These are phyloP conservation scores for Pichia paraexigua DNA, from an alignment of 805 yeast species.

Conservation along the genomic window DNA sequence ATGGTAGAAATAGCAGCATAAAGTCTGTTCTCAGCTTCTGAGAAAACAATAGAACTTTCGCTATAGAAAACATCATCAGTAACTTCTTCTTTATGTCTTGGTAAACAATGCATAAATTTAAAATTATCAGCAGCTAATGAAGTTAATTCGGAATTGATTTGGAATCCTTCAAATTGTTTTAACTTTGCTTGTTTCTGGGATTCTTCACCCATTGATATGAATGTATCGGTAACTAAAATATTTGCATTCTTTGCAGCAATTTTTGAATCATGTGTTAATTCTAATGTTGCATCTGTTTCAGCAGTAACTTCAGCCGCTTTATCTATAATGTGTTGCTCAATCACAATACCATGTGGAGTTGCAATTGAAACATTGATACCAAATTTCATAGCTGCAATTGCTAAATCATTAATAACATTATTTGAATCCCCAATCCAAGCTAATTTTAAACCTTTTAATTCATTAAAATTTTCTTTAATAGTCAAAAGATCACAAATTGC, in stretches of 20 bases:
- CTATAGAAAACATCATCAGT: constrained; percentile 88
- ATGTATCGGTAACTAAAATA: constrained; percentile 89
- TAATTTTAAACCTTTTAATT: constrained; percentile 54
- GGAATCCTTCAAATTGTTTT: constrained; percentile 80
- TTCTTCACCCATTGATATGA: constrained; percentile 98
- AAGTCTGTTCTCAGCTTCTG: constrained; percentile 92
- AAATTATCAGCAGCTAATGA: constrained; percentile 58
- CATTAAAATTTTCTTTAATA: constrained; percentile 67
- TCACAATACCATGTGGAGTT: constrained; percentile 69
- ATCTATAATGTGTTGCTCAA: constrained; percentile 45
- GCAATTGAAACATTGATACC: constrained; percentile 82
- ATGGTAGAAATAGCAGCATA: constrained; percentile 94
- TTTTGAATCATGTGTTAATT: constrained; percentile 63
- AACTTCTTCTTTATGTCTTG: constrained; percentile 93
- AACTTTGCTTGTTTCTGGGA: constrained; percentile 62
- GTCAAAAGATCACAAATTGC: constrained; percentile 89
- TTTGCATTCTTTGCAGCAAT: constrained; percentile 68
- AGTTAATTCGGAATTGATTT: constrained; percentile 63
- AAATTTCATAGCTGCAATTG: constrained; percentile 75
- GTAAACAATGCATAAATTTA: constrained; percentile 97
- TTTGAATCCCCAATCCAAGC: constrained; percentile 98
- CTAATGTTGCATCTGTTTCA: constrained; percentile 45
- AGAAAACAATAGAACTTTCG: constrained; percentile 76
- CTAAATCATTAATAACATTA: constrained; percentile 89
- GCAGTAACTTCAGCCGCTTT: constrained; percentile 47